Base-by-base conservation (phyloP, 2,329 filamentous ascomycete species). In the Aspergillus jensenii region DNA sequence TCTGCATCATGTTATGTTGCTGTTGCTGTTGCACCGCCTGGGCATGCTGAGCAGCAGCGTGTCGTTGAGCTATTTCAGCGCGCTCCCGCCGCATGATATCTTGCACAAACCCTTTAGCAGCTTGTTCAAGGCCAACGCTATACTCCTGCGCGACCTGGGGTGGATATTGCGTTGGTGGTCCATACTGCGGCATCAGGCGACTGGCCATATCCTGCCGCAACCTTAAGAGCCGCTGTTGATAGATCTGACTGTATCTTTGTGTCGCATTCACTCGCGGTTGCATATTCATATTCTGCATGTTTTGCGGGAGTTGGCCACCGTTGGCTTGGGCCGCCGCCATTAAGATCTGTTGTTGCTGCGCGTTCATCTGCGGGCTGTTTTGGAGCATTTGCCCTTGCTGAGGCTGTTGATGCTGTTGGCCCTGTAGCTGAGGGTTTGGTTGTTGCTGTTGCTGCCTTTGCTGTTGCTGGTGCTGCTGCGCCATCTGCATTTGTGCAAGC, bases 1-100 rank as follows among this genome's bases (percentile, higher is more conserved):
- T 75, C 39, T 74, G 71, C 74, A 77, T 76, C 71, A 76, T 76
- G 45, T 73, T 75, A 59, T 75, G 73, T 27, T 75, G 74, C 51
- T 76, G 73, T 56, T 76, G 73, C 55, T 76, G 74, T 50, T 76
- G 70, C 52, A 70, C 60, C 39, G 63, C 66, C 49, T 70, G 72
- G 19, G 70, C 70, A 49, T 74, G 72, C 55, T 74, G 73, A 55
- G 73, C 68, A 15, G 68, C 68, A 33, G 68, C 67, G 37, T 71
- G 71, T 39, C 52, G 56, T 6, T 71, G 68, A 54, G 64, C 62
- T 14, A 48, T 5, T 39, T 54, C 52, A 49, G 74, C 72, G 23
- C 70, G 69, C 25, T 76, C 74, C 41, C 71, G 71, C 48, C 71
- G 72, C 65, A 77, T 74, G 17, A 76, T 51, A 19, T 76, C 73